Evolutionary conservation across 2,329 filamentous ascomycete species (phyloP).

Genomic region (Cercospora beticola): DNA sequence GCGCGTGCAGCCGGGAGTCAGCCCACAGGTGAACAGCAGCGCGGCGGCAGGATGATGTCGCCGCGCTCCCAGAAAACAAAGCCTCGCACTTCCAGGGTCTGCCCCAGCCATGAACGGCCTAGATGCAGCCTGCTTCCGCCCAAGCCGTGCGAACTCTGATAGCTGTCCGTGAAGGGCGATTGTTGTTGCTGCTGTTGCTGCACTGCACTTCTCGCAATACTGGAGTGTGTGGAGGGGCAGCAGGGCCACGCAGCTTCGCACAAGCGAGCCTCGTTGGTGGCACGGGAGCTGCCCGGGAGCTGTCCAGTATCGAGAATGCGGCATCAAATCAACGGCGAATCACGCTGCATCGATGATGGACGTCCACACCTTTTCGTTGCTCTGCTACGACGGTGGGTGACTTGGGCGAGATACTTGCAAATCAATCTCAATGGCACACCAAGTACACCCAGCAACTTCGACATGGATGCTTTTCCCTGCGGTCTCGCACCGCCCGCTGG

Average conservation of each 20-base stretch:
- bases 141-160: slow-evolving; percentile 2
- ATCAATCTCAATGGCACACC: neutral
- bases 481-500: neutral
- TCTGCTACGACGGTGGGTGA: neutral
- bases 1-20: neutral
- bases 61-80: neutral
- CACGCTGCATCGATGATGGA: neutral
- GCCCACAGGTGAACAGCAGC: neutral
- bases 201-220: neutral
- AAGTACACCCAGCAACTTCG: neutral
- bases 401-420: neutral
- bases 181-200: neutral
- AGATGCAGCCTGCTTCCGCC: neutral
- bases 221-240: neutral
- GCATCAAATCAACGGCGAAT: neutral
- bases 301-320: neutral
- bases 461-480: neutral
- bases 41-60: slow-evolving; percentile 1
- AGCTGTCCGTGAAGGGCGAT: neutral
- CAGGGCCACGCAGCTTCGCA: neutral
- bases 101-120: neutral
- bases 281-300: neutral
- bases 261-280: neutral
- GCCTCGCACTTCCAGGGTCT: neutral
- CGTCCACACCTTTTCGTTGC: neutral